Percentiles rank a stretch among this genome's conserved stretches.
Conservation (phyloP, 306 rosid species). For the Herpetospermum pedunculosum region DNA sequence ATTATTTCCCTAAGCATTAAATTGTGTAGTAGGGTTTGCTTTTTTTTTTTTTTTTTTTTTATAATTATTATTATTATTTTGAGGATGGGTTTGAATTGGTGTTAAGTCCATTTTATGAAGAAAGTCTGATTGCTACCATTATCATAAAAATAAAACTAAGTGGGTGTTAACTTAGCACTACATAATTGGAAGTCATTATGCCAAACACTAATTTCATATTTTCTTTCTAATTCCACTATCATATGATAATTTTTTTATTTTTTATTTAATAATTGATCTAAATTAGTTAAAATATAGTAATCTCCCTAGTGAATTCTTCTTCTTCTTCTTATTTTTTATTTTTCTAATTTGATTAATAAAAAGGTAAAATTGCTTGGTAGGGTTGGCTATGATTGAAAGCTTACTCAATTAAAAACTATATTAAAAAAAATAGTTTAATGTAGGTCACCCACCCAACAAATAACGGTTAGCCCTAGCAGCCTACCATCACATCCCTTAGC, state of each 20-base stretch:
- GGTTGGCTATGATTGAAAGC: not conserved
- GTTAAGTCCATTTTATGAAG: not conserved
- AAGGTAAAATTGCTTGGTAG: not conserved
- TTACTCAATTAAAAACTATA: not conserved
- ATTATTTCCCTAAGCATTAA: too few species aligned
- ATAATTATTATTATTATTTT: too few species aligned
- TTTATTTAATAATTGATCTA: not conserved
- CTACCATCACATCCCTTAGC: not conserved
- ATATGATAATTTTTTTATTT: not conserved
- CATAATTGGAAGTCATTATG: constrained; percentile 5
- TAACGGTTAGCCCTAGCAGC: constrained; percentile 8
- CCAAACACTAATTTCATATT: not conserved
- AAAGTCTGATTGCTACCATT: not conserved
- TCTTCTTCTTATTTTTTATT: not conserved
- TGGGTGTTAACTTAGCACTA: constrained; percentile 1
- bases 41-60: too few species aligned
- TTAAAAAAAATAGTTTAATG: not conserved
- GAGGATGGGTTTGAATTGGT: not conserved
- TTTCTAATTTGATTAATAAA: not conserved
- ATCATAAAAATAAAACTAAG: not conserved
- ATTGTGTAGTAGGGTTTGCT: too few species aligned
- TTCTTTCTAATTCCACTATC: not conserved
- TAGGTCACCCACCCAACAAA: constrained; percentile 15
- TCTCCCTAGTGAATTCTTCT: not conserved
- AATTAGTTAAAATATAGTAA: too few species aligned